Base-by-base conservation (phyloP, 768 basidiomycete species). In the Mycena pura region DNA sequence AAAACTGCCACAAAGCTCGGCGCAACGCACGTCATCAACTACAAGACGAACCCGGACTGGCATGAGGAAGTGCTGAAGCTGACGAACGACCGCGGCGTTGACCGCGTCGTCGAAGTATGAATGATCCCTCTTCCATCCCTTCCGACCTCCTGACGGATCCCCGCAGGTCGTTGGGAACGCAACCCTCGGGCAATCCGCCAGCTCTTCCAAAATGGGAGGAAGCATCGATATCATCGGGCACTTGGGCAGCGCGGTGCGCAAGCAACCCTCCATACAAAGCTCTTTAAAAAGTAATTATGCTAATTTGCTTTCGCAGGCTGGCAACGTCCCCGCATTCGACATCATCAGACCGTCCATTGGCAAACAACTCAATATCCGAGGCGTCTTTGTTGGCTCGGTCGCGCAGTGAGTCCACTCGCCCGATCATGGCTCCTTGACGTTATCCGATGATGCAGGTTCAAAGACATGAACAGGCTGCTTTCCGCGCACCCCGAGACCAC, bases 11-110 rank as follows among this genome's bases (percentile, higher is more conserved):
- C 76, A 43, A 78, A 78, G 41, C 79, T 87, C 19, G 86, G 88
- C 21, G 81, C 78, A 13, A 77, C 80, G 14, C 75, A 86, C 53
- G 65, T 83, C 19, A 86, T 90, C 74, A 88, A 90, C 75, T 90
- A 90, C 70, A 84, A 78, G 57, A 82, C 73, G 61, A 77, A 74
- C 1, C 81, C 83, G 2, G 70, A 86, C 39, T 90, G 88, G 88
- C 84, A 87, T 38, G 70, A 82, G 32, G 80, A 86, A 63, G 83
- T 81, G 1, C 60, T 79, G 24, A 68, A 72, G 57, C 31, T 65
- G 15, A 65, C 63, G 21, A 29, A 47, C 17, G 63, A 59, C 21
- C 10, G 29, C 5, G 63, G 63, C 1, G 63, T 54, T 3, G 52
- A 54, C n/a, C 25, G 39, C 14, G 52, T 54, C 72, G 73, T 76